A percentile compares a stretch with the other conserved stretches of the same genome.
Conservation (phyloP, 2,329 filamentous ascomycete genomes). For the Cordyceps cateniannulata region DNA sequence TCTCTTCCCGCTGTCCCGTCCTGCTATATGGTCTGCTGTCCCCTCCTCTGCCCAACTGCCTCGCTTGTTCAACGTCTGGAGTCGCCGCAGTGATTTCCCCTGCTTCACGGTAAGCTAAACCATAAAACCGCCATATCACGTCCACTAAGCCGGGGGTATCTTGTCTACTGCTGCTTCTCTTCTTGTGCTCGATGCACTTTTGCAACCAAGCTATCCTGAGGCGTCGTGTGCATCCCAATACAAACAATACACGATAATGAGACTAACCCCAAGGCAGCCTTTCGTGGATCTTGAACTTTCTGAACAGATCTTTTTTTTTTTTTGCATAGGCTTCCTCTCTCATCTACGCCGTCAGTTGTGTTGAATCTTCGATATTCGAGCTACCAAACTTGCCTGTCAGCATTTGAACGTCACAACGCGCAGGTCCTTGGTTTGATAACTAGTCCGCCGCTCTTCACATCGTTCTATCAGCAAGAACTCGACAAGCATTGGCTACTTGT, state of each 20-base stretch:
- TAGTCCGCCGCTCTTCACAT: not conserved
- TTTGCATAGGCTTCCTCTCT: not conserved
- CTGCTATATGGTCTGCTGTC: slow-evolving; percentile 4
- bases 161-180: not conserved
- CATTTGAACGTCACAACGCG: not conserved
- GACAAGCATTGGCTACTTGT: not conserved
- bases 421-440: not conserved
- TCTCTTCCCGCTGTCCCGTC: not conserved
- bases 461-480: not conserved
- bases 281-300: not conserved
- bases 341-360: not conserved
- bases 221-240: not conserved
- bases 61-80: not conserved
- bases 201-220: not conserved
- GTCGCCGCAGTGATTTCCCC: not conserved
- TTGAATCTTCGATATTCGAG: not conserved
- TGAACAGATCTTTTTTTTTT: not conserved
- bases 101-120: not conserved
- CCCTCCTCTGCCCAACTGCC: not conserved
- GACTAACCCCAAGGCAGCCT: not conserved
- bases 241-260: not conserved
- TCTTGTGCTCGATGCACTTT: not conserved
- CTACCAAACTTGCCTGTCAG: not conserved
- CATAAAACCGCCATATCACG: not conserved
- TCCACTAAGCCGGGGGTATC: not conserved